A percentile compares a stretch with the other conserved stretches of the same genome.
phyloP scores from a whole-genome alignment of 2,329 filamentous ascomycete genomes.

The Ascochyta rabiei region DNA sequence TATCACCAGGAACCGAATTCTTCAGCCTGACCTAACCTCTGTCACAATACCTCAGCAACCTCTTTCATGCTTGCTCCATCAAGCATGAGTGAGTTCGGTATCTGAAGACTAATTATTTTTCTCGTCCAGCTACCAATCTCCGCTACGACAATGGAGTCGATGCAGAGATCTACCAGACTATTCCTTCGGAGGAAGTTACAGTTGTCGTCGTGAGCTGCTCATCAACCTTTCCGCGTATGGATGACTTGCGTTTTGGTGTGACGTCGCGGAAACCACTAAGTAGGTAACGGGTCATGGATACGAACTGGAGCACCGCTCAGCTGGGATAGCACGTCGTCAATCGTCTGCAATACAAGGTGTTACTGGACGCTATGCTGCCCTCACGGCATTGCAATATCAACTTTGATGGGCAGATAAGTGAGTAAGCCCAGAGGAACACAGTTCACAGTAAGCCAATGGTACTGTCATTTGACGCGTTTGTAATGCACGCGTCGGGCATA shows the following conservation, averaged over 20 bases:
- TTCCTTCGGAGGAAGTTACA: neutral
- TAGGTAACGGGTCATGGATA: neutral
- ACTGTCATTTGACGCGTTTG: neutral
- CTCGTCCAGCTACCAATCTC: slow-evolving; percentile 36
- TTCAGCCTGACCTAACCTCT: neutral
- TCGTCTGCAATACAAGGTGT: neutral
- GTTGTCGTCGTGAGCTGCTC: neutral
- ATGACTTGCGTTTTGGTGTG: neutral
- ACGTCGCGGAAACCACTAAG: neutral
- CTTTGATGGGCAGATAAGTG: neutral
- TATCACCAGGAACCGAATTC: neutral
- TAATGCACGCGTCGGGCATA: neutral
- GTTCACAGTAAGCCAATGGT: neutral
- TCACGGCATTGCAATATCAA: neutral
- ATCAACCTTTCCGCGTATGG: neutral
- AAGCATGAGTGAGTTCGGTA: slow-evolving; percentile 13
- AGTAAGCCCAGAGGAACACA: too few relatives aligned
- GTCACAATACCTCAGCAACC: slow-evolving; percentile 1
- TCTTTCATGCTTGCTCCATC: slow-evolving; percentile 9
- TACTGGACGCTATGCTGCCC: neutral
- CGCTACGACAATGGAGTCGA: slow-evolving; percentile 33
- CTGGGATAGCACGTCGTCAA: neutral
- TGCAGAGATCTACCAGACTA: slow-evolving; percentile 17
- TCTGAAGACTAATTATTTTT: slow-evolving; percentile 13
- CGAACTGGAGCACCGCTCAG: neutral